Percentiles rank a stretch among this genome's conserved stretches.
These are phyloP conservation scores for Talaromyces pinophilus DNA, from an alignment of 2,329 filamentous ascomycete species.

Conservation along the genomic window DNA sequence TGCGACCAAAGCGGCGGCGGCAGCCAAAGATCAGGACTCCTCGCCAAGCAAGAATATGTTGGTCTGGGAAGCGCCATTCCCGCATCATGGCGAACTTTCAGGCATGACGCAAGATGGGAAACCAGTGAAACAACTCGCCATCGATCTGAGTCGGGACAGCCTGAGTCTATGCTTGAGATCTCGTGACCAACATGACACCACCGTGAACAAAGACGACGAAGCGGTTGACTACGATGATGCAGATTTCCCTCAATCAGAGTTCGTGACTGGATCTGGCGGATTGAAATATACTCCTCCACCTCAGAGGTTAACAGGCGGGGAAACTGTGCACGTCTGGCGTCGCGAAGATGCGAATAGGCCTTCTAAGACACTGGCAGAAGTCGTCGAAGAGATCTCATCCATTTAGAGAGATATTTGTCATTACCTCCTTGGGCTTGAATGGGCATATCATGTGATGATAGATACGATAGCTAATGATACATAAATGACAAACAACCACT, in stretches of 20 bases:
- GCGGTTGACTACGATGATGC: not conserved
- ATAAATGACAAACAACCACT: not conserved
- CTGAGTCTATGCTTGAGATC: slow-evolving; percentile 13
- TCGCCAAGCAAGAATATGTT: not conserved
- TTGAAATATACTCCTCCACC: slow-evolving; percentile 20
- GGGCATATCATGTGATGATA: not conserved
- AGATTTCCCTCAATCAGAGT: slow-evolving; percentile 5
- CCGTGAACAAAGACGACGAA: not conserved
- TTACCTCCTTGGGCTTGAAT: not conserved
- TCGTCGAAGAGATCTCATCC: slow-evolving; percentile 21
- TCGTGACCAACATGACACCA: not conserved
- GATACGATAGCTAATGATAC: not conserved
- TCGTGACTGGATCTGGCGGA: slow-evolving; percentile 13
- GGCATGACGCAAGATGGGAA: not conserved
- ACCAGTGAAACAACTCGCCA: slow-evolving; percentile 14
- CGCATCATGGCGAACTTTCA: slow-evolving; percentile 22
- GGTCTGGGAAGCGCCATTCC: slow-evolving; percentile 32
- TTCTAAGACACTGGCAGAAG: slow-evolving; percentile 20
- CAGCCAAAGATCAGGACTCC: not conserved
- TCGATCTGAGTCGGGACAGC: slow-evolving; percentile 16
- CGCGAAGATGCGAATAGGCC: not conserved
- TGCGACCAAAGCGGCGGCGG: not conserved
- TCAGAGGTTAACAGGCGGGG: not conserved
- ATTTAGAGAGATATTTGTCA: not conserved
- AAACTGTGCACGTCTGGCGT: slow-evolving; percentile 17